These are phyloP conservation scores for Eucalyptus albens DNA, from an alignment of 345 rosid species.

Conservation along the genomic window DNA sequence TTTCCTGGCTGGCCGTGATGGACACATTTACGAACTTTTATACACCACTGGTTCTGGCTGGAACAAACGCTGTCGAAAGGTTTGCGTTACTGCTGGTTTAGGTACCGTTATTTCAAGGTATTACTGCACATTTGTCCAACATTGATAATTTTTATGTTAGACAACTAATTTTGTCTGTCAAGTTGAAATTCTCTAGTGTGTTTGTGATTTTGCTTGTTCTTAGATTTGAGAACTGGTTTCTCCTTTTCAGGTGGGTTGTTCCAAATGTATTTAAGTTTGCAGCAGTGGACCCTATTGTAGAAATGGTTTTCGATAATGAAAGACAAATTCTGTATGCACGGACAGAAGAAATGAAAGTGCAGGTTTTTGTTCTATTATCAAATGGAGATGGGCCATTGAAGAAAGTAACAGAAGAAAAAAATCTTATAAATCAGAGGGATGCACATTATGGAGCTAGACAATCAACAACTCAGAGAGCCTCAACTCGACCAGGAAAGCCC, in stretches of 20 bases:
- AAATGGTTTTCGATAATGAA: slow-evolving; percentile 90
- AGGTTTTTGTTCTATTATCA: slow-evolving; percentile 64
- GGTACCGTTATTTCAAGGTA: slow-evolving; percentile 96
- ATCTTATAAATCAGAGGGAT: slow-evolving; percentile 74
- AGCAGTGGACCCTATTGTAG: slow-evolving; percentile 83
- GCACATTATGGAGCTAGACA: slow-evolving; percentile 59
- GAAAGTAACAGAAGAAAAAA: slow-evolving; percentile 92
- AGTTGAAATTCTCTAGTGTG: not conserved
- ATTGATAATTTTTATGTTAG: not conserved
- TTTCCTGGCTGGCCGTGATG: slow-evolving; percentile 92
- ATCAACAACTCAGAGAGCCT: slow-evolving; percentile 38
- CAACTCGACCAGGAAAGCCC: slow-evolving; percentile 56
- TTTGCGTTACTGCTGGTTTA: slow-evolving; percentile 90
- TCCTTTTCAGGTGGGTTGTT: slow-evolving; percentile 79
- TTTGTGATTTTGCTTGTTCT: not conserved
- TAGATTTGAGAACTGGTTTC: not conserved
- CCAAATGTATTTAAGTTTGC: slow-evolving; percentile 95
- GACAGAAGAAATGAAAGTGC: slow-evolving; percentile 94
- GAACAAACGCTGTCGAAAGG: slow-evolving; percentile 86
- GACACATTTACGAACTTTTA: slow-evolving; percentile 76
- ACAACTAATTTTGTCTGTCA: not conserved
- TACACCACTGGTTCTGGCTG: slow-evolving; percentile 89
- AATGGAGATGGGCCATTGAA: slow-evolving; percentile 75
- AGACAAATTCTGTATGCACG: slow-evolving; percentile 87
- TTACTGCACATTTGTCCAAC: not conserved